Evolutionary conservation across 257 asterid species (phyloP).

Genomic region (Plantago ovata): DNA sequence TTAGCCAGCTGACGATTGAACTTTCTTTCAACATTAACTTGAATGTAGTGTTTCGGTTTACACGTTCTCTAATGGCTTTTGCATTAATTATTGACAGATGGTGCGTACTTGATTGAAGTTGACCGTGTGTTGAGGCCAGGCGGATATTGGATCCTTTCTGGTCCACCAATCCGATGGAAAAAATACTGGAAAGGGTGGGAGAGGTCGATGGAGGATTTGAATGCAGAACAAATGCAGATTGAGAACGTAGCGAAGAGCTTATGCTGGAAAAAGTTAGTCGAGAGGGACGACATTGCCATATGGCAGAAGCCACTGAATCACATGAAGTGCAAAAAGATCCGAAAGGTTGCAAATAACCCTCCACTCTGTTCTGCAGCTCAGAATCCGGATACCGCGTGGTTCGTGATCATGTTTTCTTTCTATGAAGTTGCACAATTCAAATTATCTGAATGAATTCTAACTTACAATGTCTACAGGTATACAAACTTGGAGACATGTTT

Average conservation of each 20-base stretch:
- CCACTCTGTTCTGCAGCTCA: conserved; percentile 54
- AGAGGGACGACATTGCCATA: conserved; percentile 64
- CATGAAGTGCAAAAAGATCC: conserved; percentile 50
- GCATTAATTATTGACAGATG: conserved; percentile 45
- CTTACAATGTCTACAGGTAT: conserved; percentile 40
- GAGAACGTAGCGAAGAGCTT: conserved; percentile 68
- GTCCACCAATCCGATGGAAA: conserved; percentile 91
- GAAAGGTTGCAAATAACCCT: conserved; percentile 63
- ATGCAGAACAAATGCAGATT: conserved; percentile 59
- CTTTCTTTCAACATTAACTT: neutral
- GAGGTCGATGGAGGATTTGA: conserved; percentile 49
- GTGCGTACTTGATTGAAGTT: conserved; percentile 78
- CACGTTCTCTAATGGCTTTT: neutral
- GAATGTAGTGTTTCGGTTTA: neutral
- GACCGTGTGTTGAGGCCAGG: conserved; percentile 91
- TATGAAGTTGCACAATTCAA: neutral
- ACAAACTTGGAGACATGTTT: conserved; percentile 81
- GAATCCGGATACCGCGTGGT: conserved; percentile 87
- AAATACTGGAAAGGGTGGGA: conserved; percentile 84
- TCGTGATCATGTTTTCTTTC: neutral
- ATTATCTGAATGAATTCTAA: neutral
- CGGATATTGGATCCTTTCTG: conserved; percentile 92
- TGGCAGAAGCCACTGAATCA: conserved; percentile 91
- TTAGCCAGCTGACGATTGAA: neutral
- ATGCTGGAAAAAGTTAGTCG: conserved; percentile 80